Percentiles rank a stretch among this genome's conserved stretches.
These are phyloP conservation scores for Chytriomyces hyalinus DNA, from an alignment of 192 early-diverging fungal species.

Conservation along the genomic window DNA sequence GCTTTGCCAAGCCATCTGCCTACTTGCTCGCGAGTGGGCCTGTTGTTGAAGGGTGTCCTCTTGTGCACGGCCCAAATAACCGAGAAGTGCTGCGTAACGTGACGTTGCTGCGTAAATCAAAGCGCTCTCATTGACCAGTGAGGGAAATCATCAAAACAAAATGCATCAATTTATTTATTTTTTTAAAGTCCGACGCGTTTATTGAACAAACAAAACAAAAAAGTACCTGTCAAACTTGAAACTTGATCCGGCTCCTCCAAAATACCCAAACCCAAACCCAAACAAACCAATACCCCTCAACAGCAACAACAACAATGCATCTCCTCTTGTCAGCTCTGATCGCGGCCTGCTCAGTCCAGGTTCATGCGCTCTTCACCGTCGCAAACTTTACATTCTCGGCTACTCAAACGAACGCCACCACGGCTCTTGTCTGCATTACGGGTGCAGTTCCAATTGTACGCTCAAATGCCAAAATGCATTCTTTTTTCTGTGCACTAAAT, in stretches of 20 bases:
- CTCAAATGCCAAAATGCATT: background rate
- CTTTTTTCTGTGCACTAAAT: background rate
- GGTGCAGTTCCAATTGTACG: background rate
- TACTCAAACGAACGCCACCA: background rate
- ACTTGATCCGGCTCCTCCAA: background rate
- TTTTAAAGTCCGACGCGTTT: background rate
- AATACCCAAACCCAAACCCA: background rate
- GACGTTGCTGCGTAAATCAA: background rate
- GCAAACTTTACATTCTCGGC: too few relatives aligned
- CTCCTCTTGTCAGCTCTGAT: background rate
- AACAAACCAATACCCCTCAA: background rate
- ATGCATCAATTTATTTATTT: background rate
- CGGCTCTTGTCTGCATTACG: background rate
- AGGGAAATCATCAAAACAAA: background rate
- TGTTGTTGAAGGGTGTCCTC: background rate
- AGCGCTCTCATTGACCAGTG: background rate
- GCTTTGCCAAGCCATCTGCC: background rate
- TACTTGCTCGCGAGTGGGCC: constrained; percentile 7
- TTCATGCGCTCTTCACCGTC: too few relatives aligned
- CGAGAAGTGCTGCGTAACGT: background rate
- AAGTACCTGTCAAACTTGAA: background rate
- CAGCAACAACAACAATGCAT: background rate
- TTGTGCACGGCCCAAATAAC: background rate
- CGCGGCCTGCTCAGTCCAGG: background rate
- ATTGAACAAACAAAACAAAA: background rate